Conservation (phyloP, 495 filamentous ascomycete species). For the Aspergillus nidulans region DNA sequence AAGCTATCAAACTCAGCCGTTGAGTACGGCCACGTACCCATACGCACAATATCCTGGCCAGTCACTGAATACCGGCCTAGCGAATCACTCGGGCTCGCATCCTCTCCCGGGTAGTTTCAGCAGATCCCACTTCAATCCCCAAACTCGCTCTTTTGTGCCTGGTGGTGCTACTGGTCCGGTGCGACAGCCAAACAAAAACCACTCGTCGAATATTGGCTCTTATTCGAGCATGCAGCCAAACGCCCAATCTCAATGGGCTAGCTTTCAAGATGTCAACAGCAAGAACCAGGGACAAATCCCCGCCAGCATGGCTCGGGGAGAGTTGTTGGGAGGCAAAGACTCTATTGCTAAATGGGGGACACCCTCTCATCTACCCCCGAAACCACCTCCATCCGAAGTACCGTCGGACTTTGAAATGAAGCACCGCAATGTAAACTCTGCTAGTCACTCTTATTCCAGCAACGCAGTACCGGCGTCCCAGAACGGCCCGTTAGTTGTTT, state of each 20-base stretch:
- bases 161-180: conserved; percentile 29
- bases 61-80: conserved; percentile 58
- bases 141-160: conserved; percentile 85
- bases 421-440: conserved; percentile 20
- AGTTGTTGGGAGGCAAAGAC: conserved; percentile 25
- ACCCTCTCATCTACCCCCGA: conserved; percentile 50
- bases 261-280: conserved; percentile 30
- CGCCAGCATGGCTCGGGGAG: conserved; percentile 18
- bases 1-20: conserved; percentile 35
- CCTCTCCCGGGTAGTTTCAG: conserved; percentile 78
- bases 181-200: conserved; percentile 29
- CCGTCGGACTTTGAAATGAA: conserved; percentile 42
- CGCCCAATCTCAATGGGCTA: conserved; percentile 29
- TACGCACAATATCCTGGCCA: conserved; percentile 75
- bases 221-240: conserved; percentile 26
- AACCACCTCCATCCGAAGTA: conserved; percentile 51
- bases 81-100: conserved; percentile 54
- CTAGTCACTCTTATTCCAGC: conserved; percentile 22
- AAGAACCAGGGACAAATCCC: conserved; percentile 20
- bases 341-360: conserved; percentile 54
- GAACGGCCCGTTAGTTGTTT: conserved; percentile 42
- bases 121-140: conserved; percentile 84
- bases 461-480: conserved; percentile 22
- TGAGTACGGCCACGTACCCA: conserved; percentile 56
- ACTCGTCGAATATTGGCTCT: conserved; percentile 28